These are phyloP conservation scores for Calonectria pteridis DNA, from an alignment of 2,329 filamentous ascomycete genomes.

Conservation along the genomic window DNA sequence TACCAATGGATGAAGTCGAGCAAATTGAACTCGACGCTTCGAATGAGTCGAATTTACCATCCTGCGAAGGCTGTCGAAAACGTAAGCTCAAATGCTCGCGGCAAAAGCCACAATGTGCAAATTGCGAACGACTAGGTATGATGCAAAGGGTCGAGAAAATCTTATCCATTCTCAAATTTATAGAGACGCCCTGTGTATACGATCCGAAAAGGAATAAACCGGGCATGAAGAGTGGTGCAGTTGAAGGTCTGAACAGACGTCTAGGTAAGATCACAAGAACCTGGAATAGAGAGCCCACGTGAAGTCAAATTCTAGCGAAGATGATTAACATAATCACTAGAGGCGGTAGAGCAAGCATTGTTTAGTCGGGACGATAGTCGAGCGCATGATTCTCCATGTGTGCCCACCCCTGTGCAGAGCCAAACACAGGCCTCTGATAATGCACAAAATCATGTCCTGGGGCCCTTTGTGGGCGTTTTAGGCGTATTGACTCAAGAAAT, in stretches of 20 bases:
- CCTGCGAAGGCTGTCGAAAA: conserved; percentile 27
- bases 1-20: neutral
- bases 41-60: conserved; percentile 24
- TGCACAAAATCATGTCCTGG: neutral
- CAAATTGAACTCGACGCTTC: neutral
- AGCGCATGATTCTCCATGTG: neutral
- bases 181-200: conserved; percentile 16
- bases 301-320: neutral
- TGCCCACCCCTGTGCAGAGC: neutral
- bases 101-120: conserved; percentile 26
- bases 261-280: conserved; percentile 12
- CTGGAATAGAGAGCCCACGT: too few species aligned
- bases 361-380: neutral
- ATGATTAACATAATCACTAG: neutral
- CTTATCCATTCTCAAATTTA: neutral
- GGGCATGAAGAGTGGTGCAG: conserved; percentile 26
- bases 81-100: conserved; percentile 34
- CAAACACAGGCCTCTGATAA: neutral
- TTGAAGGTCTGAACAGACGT: conserved; percentile 21
- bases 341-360: neutral
- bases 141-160: neutral
- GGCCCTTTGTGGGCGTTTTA: neutral
- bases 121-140: conserved; percentile 28
- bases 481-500: neutral
- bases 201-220: conserved; percentile 20